A percentile compares a stretch with the other conserved stretches of the same genome.
Evolutionary conservation across 2,329 filamentous ascomycete genomes (phyloP).

Genomic region (Trichophyton simii): DNA sequence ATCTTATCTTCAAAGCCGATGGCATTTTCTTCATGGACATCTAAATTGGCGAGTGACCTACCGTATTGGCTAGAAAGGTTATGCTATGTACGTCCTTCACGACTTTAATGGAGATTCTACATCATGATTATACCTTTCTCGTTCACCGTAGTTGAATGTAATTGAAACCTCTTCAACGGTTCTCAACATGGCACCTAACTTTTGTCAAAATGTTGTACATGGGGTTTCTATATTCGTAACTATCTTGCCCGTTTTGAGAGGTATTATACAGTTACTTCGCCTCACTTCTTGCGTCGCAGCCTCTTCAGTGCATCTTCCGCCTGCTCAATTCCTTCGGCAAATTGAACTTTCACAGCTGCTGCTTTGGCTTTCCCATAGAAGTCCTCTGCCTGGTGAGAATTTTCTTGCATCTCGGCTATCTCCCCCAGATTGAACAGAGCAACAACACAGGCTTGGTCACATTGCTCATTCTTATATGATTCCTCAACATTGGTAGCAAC

Average conservation of each 20-base stretch:
- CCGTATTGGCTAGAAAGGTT: neutral
- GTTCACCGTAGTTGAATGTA: neutral
- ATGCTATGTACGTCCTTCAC: constrained; percentile 2
- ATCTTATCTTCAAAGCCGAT: neutral
- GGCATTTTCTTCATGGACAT: neutral
- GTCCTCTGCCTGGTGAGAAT: constrained; percentile 50
- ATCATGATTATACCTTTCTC: neutral
- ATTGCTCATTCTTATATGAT: constrained; percentile 60
- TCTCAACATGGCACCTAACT: neutral
- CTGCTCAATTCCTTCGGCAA: constrained; percentile 23
- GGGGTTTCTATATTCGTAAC: neutral
- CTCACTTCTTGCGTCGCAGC: constrained; percentile 15
- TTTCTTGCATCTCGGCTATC: constrained; percentile 62
- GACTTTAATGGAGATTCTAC: neutral
- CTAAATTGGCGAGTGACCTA: neutral
- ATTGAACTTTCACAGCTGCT: constrained; percentile 32
- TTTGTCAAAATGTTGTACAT: neutral
- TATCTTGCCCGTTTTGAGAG: neutral
- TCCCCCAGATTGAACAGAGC: constrained; percentile 80
- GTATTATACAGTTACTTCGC: neutral
- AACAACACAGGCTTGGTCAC: constrained; percentile 69
- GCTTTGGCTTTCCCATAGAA: constrained; percentile 56
- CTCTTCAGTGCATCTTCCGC: constrained; percentile 22
- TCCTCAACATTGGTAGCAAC: constrained; percentile 54
- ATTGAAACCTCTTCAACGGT: neutral